These are phyloP conservation scores for Schwanniomyces polymorphus DNA, from an alignment of 805 yeast species.

Conservation along the genomic window DNA sequence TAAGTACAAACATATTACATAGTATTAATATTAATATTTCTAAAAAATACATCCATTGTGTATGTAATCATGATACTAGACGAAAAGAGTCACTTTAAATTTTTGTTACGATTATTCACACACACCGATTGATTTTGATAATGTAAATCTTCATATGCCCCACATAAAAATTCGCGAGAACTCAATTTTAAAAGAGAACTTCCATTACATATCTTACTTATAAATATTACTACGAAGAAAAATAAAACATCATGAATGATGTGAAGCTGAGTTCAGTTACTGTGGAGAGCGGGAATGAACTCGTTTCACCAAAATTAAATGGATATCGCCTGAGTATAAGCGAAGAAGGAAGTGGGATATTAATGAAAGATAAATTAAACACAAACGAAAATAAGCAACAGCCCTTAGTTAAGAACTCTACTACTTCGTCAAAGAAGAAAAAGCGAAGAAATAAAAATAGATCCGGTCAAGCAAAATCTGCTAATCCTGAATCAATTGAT, in stretches of 20 bases:
- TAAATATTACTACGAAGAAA: not conserved
- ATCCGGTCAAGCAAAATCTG: not conserved
- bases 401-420: not conserved
- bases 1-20: no score
- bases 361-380: not conserved
- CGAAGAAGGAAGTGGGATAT: not conserved
- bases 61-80: no score
- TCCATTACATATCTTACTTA: no score
- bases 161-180: not conserved
- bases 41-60: no score
- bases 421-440: slow-evolving; percentile 4
- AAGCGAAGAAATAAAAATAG: slow-evolving; percentile 7
- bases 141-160: not conserved
- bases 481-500: not conserved
- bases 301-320: not conserved
- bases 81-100: no score
- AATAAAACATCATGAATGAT: not conserved
- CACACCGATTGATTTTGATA: no score
- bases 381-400: not conserved
- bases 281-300: not conserved
- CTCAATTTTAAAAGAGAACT: no score
- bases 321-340: not conserved
- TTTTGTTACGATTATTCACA: no score
- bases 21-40: no score
- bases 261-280: not conserved